Evolutionary conservation across 495 filamentous ascomycete species (phyloP).

Genomic region (Xylaria cubensis): DNA sequence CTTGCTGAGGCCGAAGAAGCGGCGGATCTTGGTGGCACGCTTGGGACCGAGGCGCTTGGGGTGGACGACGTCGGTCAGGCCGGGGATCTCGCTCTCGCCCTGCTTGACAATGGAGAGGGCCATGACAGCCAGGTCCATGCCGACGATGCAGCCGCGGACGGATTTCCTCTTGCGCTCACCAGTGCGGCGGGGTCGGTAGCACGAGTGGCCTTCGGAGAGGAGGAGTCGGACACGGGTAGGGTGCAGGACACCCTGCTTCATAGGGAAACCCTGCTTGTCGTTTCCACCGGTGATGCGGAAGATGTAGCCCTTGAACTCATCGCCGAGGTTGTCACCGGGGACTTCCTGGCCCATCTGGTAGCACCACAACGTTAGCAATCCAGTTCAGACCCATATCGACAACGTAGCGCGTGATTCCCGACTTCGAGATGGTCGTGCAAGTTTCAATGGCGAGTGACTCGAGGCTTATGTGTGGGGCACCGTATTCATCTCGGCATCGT

Average conservation of each 20-base stretch:
- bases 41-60: slow-evolving; percentile 99
- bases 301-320: slow-evolving; percentile 99
- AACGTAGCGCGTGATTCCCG: neutral
- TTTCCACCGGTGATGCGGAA: slow-evolving; percentile 99
- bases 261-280: slow-evolving; percentile 99
- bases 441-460: neutral
- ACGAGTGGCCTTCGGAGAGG: slow-evolving; percentile 90
- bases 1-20: slow-evolving; percentile 98
- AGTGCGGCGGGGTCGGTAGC: slow-evolving; percentile 95
- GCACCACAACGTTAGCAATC: slow-evolving; percentile 39
- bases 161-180: slow-evolving; percentile 99
- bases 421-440: slow-evolving; percentile 6
- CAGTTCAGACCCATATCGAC: slow-evolving; percentile 7
- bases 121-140: slow-evolving; percentile 89
- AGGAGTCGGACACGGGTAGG: slow-evolving; percentile 97
- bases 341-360: slow-evolving; percentile 94
- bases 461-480: neutral
- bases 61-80: slow-evolving; percentile 93
- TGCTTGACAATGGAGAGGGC: slow-evolving; percentile 96
- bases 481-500: slow-evolving; percentile 16
- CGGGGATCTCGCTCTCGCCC: slow-evolving; percentile 90
- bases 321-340: slow-evolving; percentile 87
- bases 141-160: slow-evolving; percentile 97
- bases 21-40: slow-evolving; percentile 98
- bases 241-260: slow-evolving; percentile 99